These are phyloP conservation scores for Cytospora piceae DNA, from an alignment of 2,329 filamentous ascomycete genomes.

Conservation along the genomic window DNA sequence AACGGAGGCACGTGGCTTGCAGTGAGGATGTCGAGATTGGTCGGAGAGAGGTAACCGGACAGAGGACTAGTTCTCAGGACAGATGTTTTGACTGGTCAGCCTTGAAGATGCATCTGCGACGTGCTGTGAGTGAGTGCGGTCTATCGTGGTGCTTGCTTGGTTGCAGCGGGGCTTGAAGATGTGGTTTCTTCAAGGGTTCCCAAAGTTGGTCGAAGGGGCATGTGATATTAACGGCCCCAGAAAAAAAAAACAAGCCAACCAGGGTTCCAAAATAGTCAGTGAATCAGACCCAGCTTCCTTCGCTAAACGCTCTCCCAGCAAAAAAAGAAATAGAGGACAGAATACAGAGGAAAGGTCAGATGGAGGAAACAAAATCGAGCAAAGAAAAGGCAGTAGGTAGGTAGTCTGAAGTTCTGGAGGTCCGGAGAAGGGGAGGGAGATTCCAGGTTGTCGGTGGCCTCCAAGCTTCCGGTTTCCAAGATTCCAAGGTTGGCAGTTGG, in stretches of 20 bases:
- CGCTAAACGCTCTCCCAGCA: not conserved
- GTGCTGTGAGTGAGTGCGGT: constrained; percentile 2
- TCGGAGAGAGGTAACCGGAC: not conserved
- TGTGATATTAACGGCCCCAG: not conserved
- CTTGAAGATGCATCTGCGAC: constrained; percentile 27
- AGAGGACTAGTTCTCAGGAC: not conserved
- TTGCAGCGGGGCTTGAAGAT: constrained; percentile 1
- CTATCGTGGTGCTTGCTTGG: not conserved
- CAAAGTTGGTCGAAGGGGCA: not conserved
- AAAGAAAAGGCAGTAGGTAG: not conserved
- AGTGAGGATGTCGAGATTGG: constrained; percentile 2
- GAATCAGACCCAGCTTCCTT: not conserved
- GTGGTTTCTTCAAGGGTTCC: not conserved
- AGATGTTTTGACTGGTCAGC: constrained; percentile 11
- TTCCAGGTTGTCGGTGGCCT: not conserved
- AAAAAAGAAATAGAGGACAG: not conserved
- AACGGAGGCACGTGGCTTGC: not conserved
- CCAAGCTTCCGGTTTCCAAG: not conserved
- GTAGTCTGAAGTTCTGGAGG: not conserved
- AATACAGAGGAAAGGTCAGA: not conserved
- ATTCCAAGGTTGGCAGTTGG: not conserved
- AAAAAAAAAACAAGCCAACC: not conserved
- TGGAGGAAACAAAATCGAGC: not conserved
- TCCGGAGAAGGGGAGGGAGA: not conserved
- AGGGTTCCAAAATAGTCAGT: not conserved